These are phyloP conservation scores for Litchi chinensis DNA, from an alignment of 345 rosid species.

Conservation along the genomic window DNA sequence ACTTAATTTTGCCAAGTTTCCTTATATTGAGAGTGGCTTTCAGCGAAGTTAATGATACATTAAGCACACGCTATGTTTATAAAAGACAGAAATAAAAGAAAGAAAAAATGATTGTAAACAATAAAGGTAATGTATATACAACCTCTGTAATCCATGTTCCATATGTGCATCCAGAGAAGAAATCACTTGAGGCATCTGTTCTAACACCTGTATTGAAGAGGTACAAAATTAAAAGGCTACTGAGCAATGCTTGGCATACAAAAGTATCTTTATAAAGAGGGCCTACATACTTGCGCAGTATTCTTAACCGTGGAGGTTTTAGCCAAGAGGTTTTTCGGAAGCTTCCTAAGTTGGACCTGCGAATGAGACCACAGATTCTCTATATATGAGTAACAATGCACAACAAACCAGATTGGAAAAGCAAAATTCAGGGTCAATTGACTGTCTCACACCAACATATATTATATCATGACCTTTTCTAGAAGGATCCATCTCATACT, in stretches of 20 bases:
- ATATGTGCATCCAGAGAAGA: constrained; percentile 79
- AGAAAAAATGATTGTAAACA: background rate
- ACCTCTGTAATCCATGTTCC: constrained; percentile 80
- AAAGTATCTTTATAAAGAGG: background rate
- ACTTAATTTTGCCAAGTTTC: background rate
- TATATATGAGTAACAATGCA: background rate
- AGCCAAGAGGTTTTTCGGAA: constrained; percentile 82
- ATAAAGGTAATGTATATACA: background rate
- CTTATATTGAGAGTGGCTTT: background rate
- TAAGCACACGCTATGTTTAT: background rate
- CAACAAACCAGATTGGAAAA: background rate
- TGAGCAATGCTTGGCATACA: background rate
- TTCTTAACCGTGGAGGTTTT: constrained; percentile 69
- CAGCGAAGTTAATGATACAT: background rate
- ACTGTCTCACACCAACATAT: background rate
- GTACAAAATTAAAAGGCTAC: background rate
- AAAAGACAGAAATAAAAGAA: background rate
- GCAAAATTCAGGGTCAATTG: background rate
- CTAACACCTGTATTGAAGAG: constrained; percentile 53
- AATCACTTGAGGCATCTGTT: constrained; percentile 80
- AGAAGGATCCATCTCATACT: background rate
- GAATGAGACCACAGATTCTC: constrained; percentile 12
- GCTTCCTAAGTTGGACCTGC: constrained; percentile 66
- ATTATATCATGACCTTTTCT: background rate
- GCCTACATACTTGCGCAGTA: constrained; percentile 63